Conservation (phyloP, 768 basidiomycete genomes). For the Naganishia onofrii region DNA sequence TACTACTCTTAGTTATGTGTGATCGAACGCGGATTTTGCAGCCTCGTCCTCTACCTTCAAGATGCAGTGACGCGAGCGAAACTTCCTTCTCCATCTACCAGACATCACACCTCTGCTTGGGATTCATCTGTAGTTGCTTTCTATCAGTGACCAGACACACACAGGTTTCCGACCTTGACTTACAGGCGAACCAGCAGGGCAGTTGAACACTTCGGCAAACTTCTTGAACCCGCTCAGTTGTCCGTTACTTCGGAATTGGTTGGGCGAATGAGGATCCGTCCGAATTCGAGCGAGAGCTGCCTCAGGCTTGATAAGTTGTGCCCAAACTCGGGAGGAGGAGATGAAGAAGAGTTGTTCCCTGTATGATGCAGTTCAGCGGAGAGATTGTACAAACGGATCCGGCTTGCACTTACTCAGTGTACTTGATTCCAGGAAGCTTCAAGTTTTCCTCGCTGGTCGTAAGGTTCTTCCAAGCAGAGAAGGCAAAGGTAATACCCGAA, state of each 20-base stretch:
- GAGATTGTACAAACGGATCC: neutral
- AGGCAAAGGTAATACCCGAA: constrained; percentile 59
- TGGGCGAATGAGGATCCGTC: constrained; percentile 85
- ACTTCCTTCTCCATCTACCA: too few relatives aligned
- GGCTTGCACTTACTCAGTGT: constrained; percentile 34
- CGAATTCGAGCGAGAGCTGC: constrained; percentile 72
- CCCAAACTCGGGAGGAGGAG: constrained; percentile 84
- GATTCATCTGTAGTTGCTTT: too few relatives aligned
- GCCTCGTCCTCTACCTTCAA: too few relatives aligned
- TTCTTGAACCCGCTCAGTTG: constrained; percentile 82
- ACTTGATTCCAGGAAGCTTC: constrained; percentile 68
- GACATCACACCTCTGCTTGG: too few relatives aligned
- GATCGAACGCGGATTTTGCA: too few relatives aligned
- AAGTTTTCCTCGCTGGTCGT: constrained; percentile 63
- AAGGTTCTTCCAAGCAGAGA: constrained; percentile 81
- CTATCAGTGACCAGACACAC: too few relatives aligned
- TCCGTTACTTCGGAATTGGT: constrained; percentile 74
- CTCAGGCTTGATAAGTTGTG: constrained; percentile 71
- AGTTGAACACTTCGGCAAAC: constrained; percentile 84
- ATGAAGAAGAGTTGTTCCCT: constrained; percentile 95
- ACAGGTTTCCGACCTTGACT: constrained; percentile 35
- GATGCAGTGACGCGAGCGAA: too few relatives aligned
- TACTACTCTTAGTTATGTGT: too few relatives aligned
- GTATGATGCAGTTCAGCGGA: constrained; percentile 8
- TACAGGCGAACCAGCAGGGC: constrained; percentile 71